Evolutionary conservation across 2,329 filamentous ascomycete genomes (phyloP).

Genomic region (Biscogniauxia marginata): DNA sequence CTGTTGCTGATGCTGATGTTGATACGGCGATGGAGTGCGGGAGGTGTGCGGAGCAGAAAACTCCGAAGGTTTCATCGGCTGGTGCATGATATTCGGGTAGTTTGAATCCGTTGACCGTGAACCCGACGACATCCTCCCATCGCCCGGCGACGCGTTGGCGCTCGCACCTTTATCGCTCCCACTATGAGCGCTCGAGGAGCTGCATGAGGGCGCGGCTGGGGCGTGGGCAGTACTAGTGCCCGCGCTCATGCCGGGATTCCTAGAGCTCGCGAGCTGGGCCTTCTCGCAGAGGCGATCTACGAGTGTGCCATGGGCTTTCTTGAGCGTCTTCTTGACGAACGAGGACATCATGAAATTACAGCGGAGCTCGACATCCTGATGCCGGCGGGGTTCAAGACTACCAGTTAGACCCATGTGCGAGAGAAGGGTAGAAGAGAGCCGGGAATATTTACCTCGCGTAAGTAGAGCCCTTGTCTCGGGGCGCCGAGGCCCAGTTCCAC

Average conservation of each 20-base stretch:
- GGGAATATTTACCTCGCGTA: constrained; percentile 56
- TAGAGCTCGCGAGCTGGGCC: constrained; percentile 34
- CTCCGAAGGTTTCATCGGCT: neutral
- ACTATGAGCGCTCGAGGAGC: constrained; percentile 8
- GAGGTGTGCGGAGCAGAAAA: neutral
- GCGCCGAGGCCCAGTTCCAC: constrained; percentile 65
- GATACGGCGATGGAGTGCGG: neutral
- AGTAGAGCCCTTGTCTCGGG: constrained; percentile 69
- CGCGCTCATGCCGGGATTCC: neutral
- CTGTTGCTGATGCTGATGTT: constrained; percentile 4
- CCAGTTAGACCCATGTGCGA: neutral
- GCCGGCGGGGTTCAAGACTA: neutral
- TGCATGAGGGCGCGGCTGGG: constrained; percentile 1
- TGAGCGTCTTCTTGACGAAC: constrained; percentile 82
- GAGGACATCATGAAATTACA: constrained; percentile 74
- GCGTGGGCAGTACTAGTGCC: neutral
- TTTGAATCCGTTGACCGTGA: neutral
- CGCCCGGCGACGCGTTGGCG: constrained; percentile 1
- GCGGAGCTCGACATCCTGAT: constrained; percentile 70
- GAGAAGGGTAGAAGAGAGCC: neutral
- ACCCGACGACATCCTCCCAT: neutral
- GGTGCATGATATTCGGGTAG: neutral
- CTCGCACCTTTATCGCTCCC: constrained; percentile 2
- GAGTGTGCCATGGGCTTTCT: constrained; percentile 69
- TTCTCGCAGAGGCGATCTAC: constrained; percentile 62